These are phyloP conservation scores for Kodamaea sagamina DNA, from an alignment of 805 yeast genomes.

Conservation along the genomic window DNA sequence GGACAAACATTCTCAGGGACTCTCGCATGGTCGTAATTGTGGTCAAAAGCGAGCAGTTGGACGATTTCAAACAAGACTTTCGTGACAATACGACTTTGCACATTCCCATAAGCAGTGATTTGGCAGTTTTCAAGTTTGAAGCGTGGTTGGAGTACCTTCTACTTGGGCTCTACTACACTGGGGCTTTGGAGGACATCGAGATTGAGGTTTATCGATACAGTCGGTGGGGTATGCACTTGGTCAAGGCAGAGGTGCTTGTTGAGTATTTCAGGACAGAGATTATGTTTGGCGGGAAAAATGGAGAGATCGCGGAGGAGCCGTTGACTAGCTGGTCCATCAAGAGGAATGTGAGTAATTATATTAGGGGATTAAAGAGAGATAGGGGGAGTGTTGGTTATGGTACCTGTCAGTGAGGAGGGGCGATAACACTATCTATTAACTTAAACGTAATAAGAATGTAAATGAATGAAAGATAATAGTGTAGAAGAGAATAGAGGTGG, in stretches of 20 bases:
- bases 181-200: background rate
- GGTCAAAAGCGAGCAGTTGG: background rate
- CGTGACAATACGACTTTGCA: background rate
- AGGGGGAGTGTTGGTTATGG: too few relatives aligned
- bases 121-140: conserved; percentile 5
- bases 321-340: too few relatives aligned
- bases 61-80: background rate
- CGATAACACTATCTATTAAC: too few relatives aligned
- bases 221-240: background rate
- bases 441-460: too few relatives aligned
- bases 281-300: background rate
- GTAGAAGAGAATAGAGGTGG: too few relatives aligned
- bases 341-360: too few relatives aligned
- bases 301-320: too few relatives aligned
- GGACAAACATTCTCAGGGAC: background rate
- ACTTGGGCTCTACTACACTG: background rate
- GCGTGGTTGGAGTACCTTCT: conserved; percentile 4
- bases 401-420: too few relatives aligned
- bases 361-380: too few relatives aligned
- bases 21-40: background rate
- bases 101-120: background rate
- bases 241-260: background rate
- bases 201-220: conserved; percentile 3
- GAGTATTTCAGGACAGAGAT: background rate
- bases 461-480: too few relatives aligned